These are phyloP conservation scores for Vaccinium myrtillus DNA, from an alignment of 148 eudicot species.

Conservation along the genomic window DNA sequence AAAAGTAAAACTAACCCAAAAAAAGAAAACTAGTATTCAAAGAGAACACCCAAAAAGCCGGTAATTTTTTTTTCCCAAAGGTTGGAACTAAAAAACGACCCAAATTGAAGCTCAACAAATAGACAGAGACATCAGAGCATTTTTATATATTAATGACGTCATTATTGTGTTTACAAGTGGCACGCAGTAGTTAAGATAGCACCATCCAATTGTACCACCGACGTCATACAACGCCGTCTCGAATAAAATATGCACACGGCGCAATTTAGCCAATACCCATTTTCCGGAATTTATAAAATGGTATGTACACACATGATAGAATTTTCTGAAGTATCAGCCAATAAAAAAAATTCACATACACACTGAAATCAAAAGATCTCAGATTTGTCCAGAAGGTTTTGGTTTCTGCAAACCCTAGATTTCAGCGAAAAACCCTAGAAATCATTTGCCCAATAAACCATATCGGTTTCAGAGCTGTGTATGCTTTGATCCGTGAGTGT, in stretches of 20 bases:
- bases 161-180: not conserved
- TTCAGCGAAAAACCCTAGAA: not conserved
- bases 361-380: constrained; percentile 8
- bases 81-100: not conserved
- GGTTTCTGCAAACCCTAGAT: constrained; percentile 13
- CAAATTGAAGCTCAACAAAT: not conserved
- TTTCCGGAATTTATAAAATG: not conserved
- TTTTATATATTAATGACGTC: not conserved
- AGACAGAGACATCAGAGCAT: not conserved
- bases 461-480: not conserved
- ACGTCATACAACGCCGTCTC: not conserved
- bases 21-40: no score
- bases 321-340: constrained; percentile 1
- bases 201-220: not conserved
- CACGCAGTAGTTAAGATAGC: not conserved
- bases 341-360: not conserved
- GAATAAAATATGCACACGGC: not conserved
- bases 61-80: no score
- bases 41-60: no score
- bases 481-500: constrained; percentile 12
- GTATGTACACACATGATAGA: not conserved
- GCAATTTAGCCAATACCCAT: not conserved
- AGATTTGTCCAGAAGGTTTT: constrained; percentile 8
- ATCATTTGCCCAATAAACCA: not conserved
- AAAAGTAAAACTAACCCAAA: no score